A percentile compares a stretch with the other conserved stretches of the same genome.
phyloP scores from a whole-genome alignment of 2,329 filamentous ascomycete genomes.

The Ophiosphaerella korrae region DNA sequence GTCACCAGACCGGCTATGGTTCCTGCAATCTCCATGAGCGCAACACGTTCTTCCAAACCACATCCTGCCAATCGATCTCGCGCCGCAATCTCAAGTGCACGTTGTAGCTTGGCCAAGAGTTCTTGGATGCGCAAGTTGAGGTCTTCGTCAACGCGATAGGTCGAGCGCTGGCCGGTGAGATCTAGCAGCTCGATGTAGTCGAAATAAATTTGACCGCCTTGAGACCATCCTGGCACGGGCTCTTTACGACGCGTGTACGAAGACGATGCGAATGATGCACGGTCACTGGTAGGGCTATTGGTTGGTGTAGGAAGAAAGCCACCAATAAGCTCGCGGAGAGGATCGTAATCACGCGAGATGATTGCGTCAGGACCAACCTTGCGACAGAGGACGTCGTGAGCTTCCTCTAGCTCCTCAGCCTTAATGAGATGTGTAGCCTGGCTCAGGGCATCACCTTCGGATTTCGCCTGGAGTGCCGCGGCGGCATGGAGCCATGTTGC shows the following conservation, averaged over 20 bases:
- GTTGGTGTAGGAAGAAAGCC: conserved; percentile 64
- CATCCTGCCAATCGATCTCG: conserved; percentile 48
- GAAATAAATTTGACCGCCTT: conserved; percentile 80
- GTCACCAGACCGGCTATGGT: conserved; percentile 71
- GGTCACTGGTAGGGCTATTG: conserved; percentile 41
- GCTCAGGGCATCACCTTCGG: conserved; percentile 65
- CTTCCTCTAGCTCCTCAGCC: conserved; percentile 76
- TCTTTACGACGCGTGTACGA: conserved; percentile 21
- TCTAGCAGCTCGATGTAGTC: conserved; percentile 62
- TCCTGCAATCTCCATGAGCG: conserved; percentile 80
- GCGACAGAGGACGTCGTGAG: conserved; percentile 80
- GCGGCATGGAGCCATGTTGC: conserved; percentile 83
- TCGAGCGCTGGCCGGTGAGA: conserved; percentile 34
- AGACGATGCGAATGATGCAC: conserved; percentile 11
- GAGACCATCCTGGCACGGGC: conserved; percentile 72
- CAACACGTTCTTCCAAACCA: conserved; percentile 64
- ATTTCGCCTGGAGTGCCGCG: conserved; percentile 80
- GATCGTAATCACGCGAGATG: conserved; percentile 78
- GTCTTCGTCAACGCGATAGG: conserved; percentile 38
- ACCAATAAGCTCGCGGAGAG: conserved; percentile 69
- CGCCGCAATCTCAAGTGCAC: conserved; percentile 45
- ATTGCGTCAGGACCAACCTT: conserved; percentile 82
- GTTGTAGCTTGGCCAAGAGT: conserved; percentile 43
- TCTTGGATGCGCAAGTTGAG: conserved; percentile 35
- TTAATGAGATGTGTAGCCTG: conserved; percentile 74